Conservation (phyloP, 805 yeast species). For the Starmera amethionina region DNA sequence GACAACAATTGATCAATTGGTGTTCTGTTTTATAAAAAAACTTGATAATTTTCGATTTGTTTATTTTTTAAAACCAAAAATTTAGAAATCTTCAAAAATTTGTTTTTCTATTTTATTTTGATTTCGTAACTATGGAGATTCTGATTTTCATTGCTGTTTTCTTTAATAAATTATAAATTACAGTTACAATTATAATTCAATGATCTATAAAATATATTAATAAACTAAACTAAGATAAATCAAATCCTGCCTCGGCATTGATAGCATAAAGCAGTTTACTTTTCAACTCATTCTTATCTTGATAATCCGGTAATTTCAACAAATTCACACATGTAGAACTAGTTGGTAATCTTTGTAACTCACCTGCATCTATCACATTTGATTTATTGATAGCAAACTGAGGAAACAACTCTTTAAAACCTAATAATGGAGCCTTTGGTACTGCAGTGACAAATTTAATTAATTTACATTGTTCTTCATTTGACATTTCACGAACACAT, state of each 20-base stretch:
- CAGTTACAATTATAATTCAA: too few species aligned
- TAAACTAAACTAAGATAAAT: slow-evolving; percentile 38
- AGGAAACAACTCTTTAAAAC: slow-evolving; percentile 69
- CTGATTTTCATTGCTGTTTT: too few species aligned
- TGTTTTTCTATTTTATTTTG: not conserved
- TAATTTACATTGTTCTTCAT: slow-evolving; percentile 53
- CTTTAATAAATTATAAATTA: too few species aligned
- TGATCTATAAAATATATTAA: too few species aligned
- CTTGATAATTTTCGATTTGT: slow-evolving; percentile 1
- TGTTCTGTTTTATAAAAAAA: too few species aligned
- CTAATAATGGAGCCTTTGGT: slow-evolving; percentile 83
- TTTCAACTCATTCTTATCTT: slow-evolving; percentile 43
- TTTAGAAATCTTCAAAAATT: not conserved
- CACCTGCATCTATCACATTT: slow-evolving; percentile 36
- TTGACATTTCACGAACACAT: slow-evolving; percentile 56
- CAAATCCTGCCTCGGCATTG: slow-evolving; percentile 79
- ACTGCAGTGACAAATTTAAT: slow-evolving; percentile 89
- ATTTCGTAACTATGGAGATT: too few species aligned
- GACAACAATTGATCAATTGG: too few species aligned
- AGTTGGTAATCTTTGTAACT: slow-evolving; percentile 58
- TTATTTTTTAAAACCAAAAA: not conserved
- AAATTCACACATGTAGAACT: slow-evolving; percentile 91
- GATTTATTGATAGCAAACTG: slow-evolving; percentile 64
- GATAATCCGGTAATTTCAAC: slow-evolving; percentile 77
- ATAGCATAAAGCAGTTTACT: slow-evolving; percentile 71